Evolutionary conservation across 345 rosid species (phyloP), one percentile per base, ranked within the genome.

Genomic region (Lepidium aucheri): DNA sequence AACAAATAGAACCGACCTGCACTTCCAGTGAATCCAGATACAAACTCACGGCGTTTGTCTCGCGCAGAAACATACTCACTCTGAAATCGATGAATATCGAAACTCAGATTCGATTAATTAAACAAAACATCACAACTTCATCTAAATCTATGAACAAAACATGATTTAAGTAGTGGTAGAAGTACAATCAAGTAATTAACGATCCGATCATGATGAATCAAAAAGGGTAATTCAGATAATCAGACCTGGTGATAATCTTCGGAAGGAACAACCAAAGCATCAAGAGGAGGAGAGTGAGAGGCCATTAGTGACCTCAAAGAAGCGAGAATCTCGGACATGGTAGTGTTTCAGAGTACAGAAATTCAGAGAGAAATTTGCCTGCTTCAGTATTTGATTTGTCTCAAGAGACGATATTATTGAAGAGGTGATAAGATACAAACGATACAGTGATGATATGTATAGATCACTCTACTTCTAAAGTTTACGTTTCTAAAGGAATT

Each of bases 211-310:
- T 28, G 53, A 60, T 28, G 53, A 40, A 74, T 24, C 4, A 9
- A 33, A 58, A 43, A 34, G 4, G 47, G 10, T 14, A 39, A 50
- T 22, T 22, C 20, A 40, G 16, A 3, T 1, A 16, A 34, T 17
- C 12, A 63, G 3, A 87, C 99, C 93, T 94, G 99, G 72, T 94
- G 99, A 75, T 78, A 88, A 69, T 94, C 97, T 67, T 88, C 96
- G 7, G 97, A 90, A 11, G 95, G 97, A 38, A 94, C 88, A 20
- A 94, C 56, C 56, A 90, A 72, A 51, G 97, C 96, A 11, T 90
- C 80, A 41, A 90, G 93, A 68, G 97, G 91, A 70, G 96, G 97
- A 69, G 96, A 82, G 80, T 90, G 93, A 61, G 93, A 85, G 9
- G 97, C 84, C 96, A 94, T 85, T 12, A 85, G 70, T 64, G 91